Conservation (phyloP, 2,329 filamentous ascomycete genomes). For the Fusarium newnesense region DNA sequence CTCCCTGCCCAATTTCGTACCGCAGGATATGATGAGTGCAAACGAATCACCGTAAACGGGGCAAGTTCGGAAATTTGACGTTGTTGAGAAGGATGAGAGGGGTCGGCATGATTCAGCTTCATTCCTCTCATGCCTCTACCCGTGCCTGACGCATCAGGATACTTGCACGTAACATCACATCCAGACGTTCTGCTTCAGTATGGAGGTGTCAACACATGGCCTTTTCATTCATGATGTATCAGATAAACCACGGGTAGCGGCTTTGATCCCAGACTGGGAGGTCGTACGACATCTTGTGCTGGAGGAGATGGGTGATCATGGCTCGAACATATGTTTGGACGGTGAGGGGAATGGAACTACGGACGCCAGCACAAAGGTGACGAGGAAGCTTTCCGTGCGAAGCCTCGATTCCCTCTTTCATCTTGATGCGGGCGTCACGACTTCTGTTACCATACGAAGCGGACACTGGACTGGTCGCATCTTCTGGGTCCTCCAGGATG, state of each 20-base stretch:
- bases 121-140: constrained; percentile 24
- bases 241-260: constrained; percentile 11
- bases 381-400: constrained; percentile 7
- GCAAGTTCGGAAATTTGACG: background rate
- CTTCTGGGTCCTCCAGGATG: background rate
- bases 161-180: background rate
- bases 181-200: background rate
- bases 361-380: constrained; percentile 15
- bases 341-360: constrained; percentile 15
- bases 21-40: background rate
- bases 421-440: constrained; percentile 18
- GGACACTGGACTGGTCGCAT: background rate
- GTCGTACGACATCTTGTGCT: constrained; percentile 20
- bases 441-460: background rate
- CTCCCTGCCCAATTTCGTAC: background rate
- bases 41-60: background rate
- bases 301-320: background rate
- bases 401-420: constrained; percentile 1
- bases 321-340: background rate
- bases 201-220: background rate
- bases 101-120: background rate
- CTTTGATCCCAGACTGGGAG: constrained; percentile 4
- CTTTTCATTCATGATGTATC: background rate
- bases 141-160: constrained; percentile 15
- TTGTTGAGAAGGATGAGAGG: background rate